Evolutionary conservation across 768 basidiomycete species (phyloP).

Genomic region (Amanita brunnescens): DNA sequence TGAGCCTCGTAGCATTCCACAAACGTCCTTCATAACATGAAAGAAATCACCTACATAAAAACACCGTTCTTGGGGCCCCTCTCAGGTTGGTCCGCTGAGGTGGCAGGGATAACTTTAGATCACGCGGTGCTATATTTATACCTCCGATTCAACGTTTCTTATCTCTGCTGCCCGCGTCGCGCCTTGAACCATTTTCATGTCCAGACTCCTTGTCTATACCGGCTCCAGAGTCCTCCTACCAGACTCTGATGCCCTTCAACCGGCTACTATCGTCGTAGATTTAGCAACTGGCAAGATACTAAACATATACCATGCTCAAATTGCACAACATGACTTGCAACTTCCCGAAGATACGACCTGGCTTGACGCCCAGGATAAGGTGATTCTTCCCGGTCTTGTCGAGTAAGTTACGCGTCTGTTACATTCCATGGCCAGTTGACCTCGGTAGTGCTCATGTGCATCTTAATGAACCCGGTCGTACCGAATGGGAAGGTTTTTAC

Average conservation of each 20-base stretch:
- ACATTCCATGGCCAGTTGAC: constrained; percentile 5
- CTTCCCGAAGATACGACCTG: constrained; percentile 25
- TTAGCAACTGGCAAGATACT: constrained; percentile 50
- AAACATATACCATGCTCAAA: constrained; percentile 30
- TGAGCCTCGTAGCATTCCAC: too few species aligned
- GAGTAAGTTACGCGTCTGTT: constrained; percentile 43
- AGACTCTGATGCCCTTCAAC: constrained; percentile 32
- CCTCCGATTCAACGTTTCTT: background rate
- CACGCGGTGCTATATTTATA: background rate
- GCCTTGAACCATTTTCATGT: background rate
- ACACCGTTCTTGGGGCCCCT: too few species aligned
- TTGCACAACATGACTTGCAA: constrained; percentile 21
- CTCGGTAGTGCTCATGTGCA: constrained; percentile 75
- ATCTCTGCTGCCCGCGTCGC: background rate
- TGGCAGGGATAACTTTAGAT: too few species aligned
- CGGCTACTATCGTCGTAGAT: constrained; percentile 63
- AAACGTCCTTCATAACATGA: too few species aligned
- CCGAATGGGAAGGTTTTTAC: constrained; percentile 90
- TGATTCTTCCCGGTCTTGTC: constrained; percentile 71
- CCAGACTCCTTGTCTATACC: constrained; percentile 28
- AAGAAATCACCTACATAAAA: too few species aligned
- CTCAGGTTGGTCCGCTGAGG: too few species aligned
- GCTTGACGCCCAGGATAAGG: constrained; percentile 49
- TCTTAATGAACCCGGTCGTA: constrained; percentile 88
- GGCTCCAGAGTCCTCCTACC: constrained; percentile 54